Evolutionary conservation across 768 basidiomycete genomes (phyloP), one percentile per base, ranked within the genome.

Genomic region (Mycena leptocephala): DNA sequence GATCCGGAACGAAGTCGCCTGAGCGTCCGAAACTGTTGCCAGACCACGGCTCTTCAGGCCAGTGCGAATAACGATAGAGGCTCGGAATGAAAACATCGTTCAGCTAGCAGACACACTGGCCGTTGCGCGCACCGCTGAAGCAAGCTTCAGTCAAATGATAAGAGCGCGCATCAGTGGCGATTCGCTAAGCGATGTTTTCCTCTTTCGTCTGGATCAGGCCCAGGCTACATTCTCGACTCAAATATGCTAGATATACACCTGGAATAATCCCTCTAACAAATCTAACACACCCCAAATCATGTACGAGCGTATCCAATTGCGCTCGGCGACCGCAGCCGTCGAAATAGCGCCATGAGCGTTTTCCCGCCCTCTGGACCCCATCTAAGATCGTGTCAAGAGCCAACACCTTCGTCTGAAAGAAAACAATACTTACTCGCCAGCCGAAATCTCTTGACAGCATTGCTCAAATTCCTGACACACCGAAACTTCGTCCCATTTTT

Each of bases 361-460:
- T 90, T 93, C 20, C 93, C 94, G 10, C 93, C 94, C 74, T 94
- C 93, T 0, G 89, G 79, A 16, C 93, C 94, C 94, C 94, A 94
- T 81, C 93, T 94, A 55, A 48, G 30, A 63, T n/a, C 70, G 61
- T 56, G 69, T 63, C 41, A 77, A 58, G 62, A 35, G 41, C 41
- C 55, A 5, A 30, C 67, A 63, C 24, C 46, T 30, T 24, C 41
- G 7, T 48, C 16, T 18, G 24, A 37, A 67, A 55, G 11, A 65
- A 48, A 33, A 30, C 22, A 9, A 20, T 18, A 87, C 92, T 83
- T 82, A 94, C 93, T 95, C 94, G 87, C 94, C 94, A 68, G 89
- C 90, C 9, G 94, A 93, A 26, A 95, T 91, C 80, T 94, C 94
- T 80, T 91, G 87, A 79, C 93, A 94, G 79, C 93, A 93, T 76